Base-by-base conservation (phyloP, 805 yeast species). In the Zygosaccharomyces bisporus region DNA sequence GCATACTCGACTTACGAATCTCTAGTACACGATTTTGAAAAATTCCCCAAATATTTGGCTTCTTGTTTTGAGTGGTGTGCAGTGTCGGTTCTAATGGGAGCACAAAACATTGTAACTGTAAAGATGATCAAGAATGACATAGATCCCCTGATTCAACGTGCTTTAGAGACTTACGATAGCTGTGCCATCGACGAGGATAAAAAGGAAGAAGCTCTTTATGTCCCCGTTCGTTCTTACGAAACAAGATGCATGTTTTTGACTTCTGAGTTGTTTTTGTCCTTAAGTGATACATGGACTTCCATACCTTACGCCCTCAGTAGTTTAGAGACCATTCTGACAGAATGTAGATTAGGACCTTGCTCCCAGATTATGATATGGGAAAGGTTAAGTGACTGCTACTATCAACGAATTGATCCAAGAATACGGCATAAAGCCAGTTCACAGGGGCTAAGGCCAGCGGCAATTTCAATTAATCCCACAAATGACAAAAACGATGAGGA, bases 11-110 rank as follows among this genome's bases (percentile, higher is more conserved):
- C 88, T 1, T 91, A 91, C 61, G 98, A 91, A 47, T 61, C 86
- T 40, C 73, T 88, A 30, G 82, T 83, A 47, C 83, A 84, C 56
- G 96, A 90, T 60, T 82, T 82, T 52, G 70, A 78, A 31, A 76
- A 77, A 47, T 75, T 82, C 39, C 65, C 65, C 1, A 56, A 57
- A 34, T 63, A 61, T 29, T 32, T 59, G 24, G 95, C 96, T 0
- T 80, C 95, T 0, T 72, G 84, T n/a, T 89, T 90, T 52, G 96
- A 91, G 63, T 86, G 88, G 84, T 81, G 86, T 54, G 85, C 90
- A 0, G 70, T 82, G 1, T 79, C 95, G 1, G 69, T 83, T 19
- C 65, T 90, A 4, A 71, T 91, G 64, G 89, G 70, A 9, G 72
- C 69, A 14, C 70, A 60, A 44, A 66, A 61, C 32, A 67, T 69